Base-by-base conservation (phyloP, 306 rosid species). In the Acacia melanoxylon region DNA sequence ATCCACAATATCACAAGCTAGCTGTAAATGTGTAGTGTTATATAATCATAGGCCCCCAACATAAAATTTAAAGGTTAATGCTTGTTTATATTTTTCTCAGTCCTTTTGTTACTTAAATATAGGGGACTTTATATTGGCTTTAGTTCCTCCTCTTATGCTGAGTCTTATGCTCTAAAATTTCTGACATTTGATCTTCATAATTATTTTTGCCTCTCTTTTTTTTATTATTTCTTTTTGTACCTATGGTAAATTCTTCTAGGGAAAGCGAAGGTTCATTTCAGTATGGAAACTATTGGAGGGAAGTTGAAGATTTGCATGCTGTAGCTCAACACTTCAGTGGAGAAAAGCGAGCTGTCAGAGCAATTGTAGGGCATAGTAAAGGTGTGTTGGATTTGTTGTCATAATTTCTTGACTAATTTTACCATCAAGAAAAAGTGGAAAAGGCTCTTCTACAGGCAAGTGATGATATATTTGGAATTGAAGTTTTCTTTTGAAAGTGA, bases 331-430 rank as follows among this genome's bases (percentile, higher is more conserved):
- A 94, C 84, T 89, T 90, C 86, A 52, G 49, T 51, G 83, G 80
- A 51, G 84, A 86, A 78, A 89, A 86, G 58, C 91, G 86, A 51
- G 74, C 24, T 25, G 70, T 91, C 27, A 85, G 86, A 74, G 91
- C 85, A 76, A 87, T 90, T 82, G 80, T 92, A 75, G 98, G 98
- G 77, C 97, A 92, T 56, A 92, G 97, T 80, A 90, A 91, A 91
- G 97, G 98, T 90, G 75, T 42, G 63, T 17, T 75, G 80, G n/a
- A 74, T 61, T 72, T 67, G 49, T 83, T 81, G 20, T 49, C 56
- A 46, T n/a, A 41, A 71, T 76, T 78, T 37, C 33, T 45, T 33
- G 29, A 68, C 48, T 75, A 44, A 49, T 52, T 72, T 81, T 61
- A 13, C 78, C 54, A 46, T 9, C 33, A 68, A 61, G 27, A 48